Conservation (phyloP, 2,329 filamentous ascomycete genomes). For the Ceratocystis papillata region DNA sequence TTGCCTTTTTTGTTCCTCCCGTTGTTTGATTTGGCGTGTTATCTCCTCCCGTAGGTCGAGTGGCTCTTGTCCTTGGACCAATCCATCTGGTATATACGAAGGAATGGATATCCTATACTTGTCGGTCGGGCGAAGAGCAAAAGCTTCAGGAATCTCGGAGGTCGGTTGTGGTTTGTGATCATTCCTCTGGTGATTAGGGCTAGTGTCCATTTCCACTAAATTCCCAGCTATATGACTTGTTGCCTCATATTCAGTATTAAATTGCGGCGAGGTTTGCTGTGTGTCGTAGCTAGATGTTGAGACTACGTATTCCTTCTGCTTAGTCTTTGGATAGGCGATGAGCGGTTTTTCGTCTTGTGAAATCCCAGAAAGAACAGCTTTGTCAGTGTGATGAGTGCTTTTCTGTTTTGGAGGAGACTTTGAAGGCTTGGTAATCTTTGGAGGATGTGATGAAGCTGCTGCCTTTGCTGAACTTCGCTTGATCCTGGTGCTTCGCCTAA, state of each 20-base stretch:
- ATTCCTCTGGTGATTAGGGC: not conserved
- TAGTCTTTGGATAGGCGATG: not conserved
- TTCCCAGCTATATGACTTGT: too few relatives aligned
- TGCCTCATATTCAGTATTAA: too few relatives aligned
- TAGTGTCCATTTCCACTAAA: not conserved
- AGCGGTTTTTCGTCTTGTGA: not conserved
- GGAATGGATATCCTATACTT: not conserved
- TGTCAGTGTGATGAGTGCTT: not conserved
- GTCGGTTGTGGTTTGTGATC: not conserved
- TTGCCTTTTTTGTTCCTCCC: constrained; percentile 12
- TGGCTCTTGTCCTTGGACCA: constrained; percentile 5
- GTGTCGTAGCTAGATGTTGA: not conserved
- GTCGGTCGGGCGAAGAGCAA: not conserved
- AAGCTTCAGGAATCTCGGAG: not conserved
- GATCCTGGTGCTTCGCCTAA: constrained; percentile 11
- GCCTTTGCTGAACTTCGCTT: not conserved
- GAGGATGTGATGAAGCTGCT: not conserved
- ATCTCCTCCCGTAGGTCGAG: constrained; percentile 5
- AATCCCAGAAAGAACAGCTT: not conserved
- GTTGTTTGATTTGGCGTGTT: constrained; percentile 14
- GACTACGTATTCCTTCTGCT: not conserved
- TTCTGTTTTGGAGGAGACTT: not conserved
- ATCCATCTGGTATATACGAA: not conserved
- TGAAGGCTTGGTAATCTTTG: not conserved
- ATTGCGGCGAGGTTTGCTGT: not conserved